Evolutionary conservation across 164 flowering plant species (phyloP), one percentile per base, ranked within the genome.

Genomic region (Houttuynia cordata): DNA sequence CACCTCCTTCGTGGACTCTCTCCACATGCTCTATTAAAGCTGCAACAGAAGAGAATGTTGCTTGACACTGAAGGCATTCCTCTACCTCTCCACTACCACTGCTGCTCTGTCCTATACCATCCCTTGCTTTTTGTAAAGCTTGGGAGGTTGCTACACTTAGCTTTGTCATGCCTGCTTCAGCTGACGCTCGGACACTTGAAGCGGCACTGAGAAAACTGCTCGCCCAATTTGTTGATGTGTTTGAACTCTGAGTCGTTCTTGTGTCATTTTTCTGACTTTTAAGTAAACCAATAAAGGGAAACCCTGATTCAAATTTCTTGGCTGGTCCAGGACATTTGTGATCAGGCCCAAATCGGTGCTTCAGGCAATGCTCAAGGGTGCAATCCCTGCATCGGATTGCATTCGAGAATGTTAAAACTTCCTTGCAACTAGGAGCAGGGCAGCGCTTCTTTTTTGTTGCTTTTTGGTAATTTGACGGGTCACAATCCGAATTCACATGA

Each of bases 321-420:
- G 93, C 51, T 1, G 91, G 65, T 1, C 99, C 99, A 23, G 86
- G 75, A 67, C 97, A 93, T 21, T 74, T 80, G 79, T 93, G 99
- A 63, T 88, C 99, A 53, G 85, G 83, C 34, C 95, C 97, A 73
- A 88, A 93, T 30, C 99, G 80, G 62, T 88, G 97, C 78, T 90
- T 93, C 76, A 90, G 68, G 65, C 99, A 90, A 60, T 93, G 97
- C 30, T 90, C 96, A 0, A 77, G 3, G 24, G 58, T 64, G 75
- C 99, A 93, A 61, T 93, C 97, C 63, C 84, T 76, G 62, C 99
- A 90, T 67, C 72, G 80, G 64, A 93, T 79, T 37, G 92, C 88
- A 78, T 90, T 90, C 13, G 99, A 93, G 75, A 93, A 90, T 14
- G 87, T 82, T 30, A 91, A 79, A 17, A 75, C 17, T 67, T 87